Percentiles rank a stretch among this genome's conserved stretches.
These are phyloP conservation scores for Aspergillus quadrilineatus DNA, from an alignment of 2,329 filamentous ascomycete genomes.

Conservation along the genomic window DNA sequence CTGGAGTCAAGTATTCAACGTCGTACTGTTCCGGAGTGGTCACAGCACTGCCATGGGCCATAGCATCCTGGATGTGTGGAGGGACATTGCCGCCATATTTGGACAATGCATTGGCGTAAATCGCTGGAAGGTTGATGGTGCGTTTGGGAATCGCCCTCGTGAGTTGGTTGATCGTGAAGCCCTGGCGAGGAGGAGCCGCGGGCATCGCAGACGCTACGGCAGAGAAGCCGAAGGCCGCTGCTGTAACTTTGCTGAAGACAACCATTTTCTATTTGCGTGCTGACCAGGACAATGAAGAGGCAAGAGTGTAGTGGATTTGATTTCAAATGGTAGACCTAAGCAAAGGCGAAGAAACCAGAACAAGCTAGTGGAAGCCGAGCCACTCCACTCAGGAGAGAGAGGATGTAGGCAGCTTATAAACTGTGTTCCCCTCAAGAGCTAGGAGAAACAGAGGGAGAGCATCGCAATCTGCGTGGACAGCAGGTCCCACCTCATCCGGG, in stretches of 20 bases:
- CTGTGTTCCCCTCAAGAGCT: conserved; percentile 1
- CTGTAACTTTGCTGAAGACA: conserved; percentile 32
- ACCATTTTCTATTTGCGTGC: conserved; percentile 29
- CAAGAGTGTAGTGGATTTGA: conserved; percentile 4
- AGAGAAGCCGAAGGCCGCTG: conserved; percentile 28
- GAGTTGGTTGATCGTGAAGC: conserved; percentile 35
- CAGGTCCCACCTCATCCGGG: conserved; percentile 8
- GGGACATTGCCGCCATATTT: conserved; percentile 36
- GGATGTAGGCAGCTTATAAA: conserved; percentile 25
- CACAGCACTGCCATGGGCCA: conserved; percentile 33
- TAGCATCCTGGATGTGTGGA: conserved; percentile 30
- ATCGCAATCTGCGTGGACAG: neutral
- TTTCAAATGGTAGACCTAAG: neutral
- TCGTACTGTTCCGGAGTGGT: conserved; percentile 53
- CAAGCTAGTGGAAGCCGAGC: conserved; percentile 8
- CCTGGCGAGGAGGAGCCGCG: conserved; percentile 24
- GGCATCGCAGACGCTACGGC: conserved; percentile 32
- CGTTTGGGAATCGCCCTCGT: conserved; percentile 20
- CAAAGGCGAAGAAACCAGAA: conserved; percentile 2
- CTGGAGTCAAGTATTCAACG: conserved; percentile 60
- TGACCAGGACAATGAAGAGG: conserved; percentile 5
- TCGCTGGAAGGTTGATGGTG: conserved; percentile 28
- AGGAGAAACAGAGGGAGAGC: neutral
- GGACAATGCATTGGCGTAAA: conserved; percentile 29
- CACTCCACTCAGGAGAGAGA: conserved; percentile 12